Evolutionary conservation across 2,329 filamentous ascomycete genomes (phyloP).

Genomic region (Cercospora brassicicola): DNA sequence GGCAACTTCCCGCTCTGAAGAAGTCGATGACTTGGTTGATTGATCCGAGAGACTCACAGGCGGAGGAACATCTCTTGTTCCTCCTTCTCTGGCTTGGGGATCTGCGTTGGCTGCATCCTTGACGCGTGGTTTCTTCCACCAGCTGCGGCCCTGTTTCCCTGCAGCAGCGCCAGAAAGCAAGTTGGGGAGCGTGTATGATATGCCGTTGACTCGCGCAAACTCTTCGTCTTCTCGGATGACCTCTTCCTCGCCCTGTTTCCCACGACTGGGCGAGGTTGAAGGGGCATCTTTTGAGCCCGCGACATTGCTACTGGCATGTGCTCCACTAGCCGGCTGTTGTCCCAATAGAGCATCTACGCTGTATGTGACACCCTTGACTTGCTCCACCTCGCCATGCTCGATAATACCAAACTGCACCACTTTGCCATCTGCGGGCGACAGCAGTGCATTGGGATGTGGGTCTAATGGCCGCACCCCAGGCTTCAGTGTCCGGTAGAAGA

Average conservation of each 20-base stretch:
- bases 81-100: conserved; percentile 23
- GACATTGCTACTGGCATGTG: conserved; percentile 37
- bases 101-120: conserved; percentile 22
- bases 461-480: conserved; percentile 84
- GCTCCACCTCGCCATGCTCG: conserved; percentile 90
- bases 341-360: conserved; percentile 90
- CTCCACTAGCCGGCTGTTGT: conserved; percentile 52
- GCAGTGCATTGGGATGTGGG: conserved; percentile 71
- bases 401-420: conserved; percentile 91
- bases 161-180: conserved; percentile 69
- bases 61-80: conserved; percentile 35
- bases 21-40: conserved; percentile 64
- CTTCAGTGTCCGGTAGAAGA: conserved; percentile 95
- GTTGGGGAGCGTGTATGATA: conserved; percentile 87
- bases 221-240: conserved; percentile 80
- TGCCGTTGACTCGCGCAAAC: conserved; percentile 91
- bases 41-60: conserved; percentile 59
- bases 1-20: conserved; percentile 79
- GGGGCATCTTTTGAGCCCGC: conserved; percentile 42
- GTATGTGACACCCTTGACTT: conserved; percentile 98
- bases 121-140: conserved; percentile 37
- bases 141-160: conserved; percentile 22
- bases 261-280: conserved; percentile 35
- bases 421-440: conserved; percentile 87
- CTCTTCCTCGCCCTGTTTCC: conserved; percentile 52